Conservation (phyloP, 306 rosid species). For the Dryas drummondii region DNA sequence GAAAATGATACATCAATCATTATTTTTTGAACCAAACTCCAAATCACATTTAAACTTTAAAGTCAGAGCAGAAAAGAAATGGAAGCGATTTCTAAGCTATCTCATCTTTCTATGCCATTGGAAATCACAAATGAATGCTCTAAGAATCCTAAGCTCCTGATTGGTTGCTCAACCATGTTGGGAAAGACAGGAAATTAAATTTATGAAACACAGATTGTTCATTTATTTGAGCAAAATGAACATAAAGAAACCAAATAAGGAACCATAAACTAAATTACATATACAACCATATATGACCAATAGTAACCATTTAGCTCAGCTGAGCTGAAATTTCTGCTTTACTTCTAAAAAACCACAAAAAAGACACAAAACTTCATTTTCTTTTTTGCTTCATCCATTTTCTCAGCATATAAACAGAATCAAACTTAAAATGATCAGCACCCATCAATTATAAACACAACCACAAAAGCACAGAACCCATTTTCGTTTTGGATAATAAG, state of each 20-base stretch:
- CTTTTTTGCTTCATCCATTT: not conserved
- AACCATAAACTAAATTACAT: not conserved
- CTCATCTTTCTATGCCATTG: constrained; percentile 20
- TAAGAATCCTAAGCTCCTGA: not conserved
- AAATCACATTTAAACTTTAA: not conserved
- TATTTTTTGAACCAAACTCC: not conserved
- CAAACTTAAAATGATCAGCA: constrained; percentile 8
- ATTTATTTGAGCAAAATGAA: constrained; percentile 1
- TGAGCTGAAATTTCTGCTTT: not conserved
- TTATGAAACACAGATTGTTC: not conserved
- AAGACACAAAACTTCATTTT: not conserved
- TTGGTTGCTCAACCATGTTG: not conserved
- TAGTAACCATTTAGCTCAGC: constrained; percentile 7
- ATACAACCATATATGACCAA: not conserved
- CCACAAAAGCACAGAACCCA: not conserved
- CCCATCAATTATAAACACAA: not conserved
- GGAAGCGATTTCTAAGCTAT: constrained; percentile 26
- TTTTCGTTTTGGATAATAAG: not conserved
- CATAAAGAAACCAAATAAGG: not conserved
- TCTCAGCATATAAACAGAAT: constrained; percentile 19
- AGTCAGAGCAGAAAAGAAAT: not conserved
- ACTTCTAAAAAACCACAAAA: not conserved
- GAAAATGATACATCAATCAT: not conserved
- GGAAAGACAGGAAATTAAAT: not conserved
- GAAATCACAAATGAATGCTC: constrained; percentile 7